Evolutionary conservation across 176 grass and related monocot species (phyloP), one percentile per base, ranked within the genome.

Genomic region (Musa beccarii): DNA sequence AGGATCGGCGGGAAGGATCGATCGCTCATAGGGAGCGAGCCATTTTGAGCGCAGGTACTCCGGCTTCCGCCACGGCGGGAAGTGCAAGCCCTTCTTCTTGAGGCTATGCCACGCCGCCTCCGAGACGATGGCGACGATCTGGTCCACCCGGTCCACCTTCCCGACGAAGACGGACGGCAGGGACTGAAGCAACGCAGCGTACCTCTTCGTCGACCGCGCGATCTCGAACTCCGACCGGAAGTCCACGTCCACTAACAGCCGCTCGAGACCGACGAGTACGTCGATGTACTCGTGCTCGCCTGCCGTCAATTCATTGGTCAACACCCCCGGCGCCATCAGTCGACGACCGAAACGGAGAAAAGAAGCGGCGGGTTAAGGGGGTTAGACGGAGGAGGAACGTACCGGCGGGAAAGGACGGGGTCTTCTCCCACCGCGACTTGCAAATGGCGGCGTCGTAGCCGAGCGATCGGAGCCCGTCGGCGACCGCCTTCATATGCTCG

Each of bases 31-130:
- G 12, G 78, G 49, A 9, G 92, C 89, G 3, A 96, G 89, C 93
- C 93, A 96, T 82, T 90, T 96, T 73, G 89, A 85, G 53, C 85
- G 83, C 93, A 96, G 92, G 83, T 96, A 96, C 82, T 92, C 89
- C 0, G 77, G 80, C 75, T 96, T 96, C 52, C 93, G 83, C 93
- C 93, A 96, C 0, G 93, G 93, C 7, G 93, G 79, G 0, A 96
- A 76, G 76, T 92, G 87, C 7, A 96, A 75, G 11, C 87, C 89
- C 71, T 86, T 88, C 83, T 96, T 92, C 83, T 84, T 92, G 1
- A 96, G 84, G 79, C 89, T 92, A 67, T 79, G 83, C 68, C 78
- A 76, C 7, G 90, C 84, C 0, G 90, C 87, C 79, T 92, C 89
- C 0, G 85, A 89, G 54, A 83, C 84, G 10, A 81, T 66, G 61